phyloP scores from a whole-genome alignment of 768 basidiomycete species.

The Russula emetica region DNA sequence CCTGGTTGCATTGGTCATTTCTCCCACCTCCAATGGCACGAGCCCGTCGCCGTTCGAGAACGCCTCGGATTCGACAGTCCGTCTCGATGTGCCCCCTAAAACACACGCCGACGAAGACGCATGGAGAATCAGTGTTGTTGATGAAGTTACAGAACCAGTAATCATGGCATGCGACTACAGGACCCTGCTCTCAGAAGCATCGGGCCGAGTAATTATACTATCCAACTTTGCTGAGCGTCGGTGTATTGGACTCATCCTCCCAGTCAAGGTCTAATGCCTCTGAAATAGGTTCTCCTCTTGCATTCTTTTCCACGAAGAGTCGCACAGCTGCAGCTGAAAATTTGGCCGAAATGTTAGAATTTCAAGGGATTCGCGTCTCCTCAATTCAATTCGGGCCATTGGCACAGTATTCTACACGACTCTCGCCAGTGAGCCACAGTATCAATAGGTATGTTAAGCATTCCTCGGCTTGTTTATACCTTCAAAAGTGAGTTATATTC shows the following conservation, averaged over 20 bases:
- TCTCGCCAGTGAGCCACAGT: background rate
- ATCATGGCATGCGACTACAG: conserved; percentile 33
- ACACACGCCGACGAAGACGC: conserved; percentile 16
- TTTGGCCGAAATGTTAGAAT: conserved; percentile 16
- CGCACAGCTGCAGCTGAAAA: conserved; percentile 14
- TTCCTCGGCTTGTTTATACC: background rate
- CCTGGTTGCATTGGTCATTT: conserved; percentile 33
- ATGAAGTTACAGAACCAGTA: conserved; percentile 32
- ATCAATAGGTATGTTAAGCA: conserved; percentile 1
- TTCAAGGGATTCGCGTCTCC: conserved; percentile 18
- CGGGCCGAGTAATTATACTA: conserved; percentile 34
- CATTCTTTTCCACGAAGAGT: conserved; percentile 6
- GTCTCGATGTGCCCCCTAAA: background rate
- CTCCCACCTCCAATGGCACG: conserved; percentile 24
- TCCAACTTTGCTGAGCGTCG: conserved; percentile 27
- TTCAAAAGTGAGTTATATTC: background rate
- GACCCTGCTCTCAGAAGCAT: conserved; percentile 31
- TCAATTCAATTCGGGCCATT: conserved; percentile 20
- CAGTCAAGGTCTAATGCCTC: background rate
- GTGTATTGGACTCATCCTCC: background rate
- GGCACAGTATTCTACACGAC: background rate
- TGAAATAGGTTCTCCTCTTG: conserved; percentile 12
- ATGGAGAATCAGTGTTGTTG: conserved; percentile 27
- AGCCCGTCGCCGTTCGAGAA: conserved; percentile 1
- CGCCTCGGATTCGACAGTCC: background rate